Evolutionary conservation across 179 eudicot species (phyloP).

Genomic region (Spinacia oleracea): DNA sequence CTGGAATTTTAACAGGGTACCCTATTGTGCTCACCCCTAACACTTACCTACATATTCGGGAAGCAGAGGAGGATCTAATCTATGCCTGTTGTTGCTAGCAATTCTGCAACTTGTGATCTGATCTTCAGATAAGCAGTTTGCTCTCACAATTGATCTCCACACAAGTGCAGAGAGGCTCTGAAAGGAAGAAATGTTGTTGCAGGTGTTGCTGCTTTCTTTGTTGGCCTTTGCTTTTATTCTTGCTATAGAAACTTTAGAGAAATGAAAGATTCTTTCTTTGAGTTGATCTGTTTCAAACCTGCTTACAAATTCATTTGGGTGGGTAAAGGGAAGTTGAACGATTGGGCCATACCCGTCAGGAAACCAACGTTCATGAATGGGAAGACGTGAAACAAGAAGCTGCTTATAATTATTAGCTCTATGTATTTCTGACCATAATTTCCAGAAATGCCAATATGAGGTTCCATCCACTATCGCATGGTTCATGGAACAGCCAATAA

Average conservation of each 20-base stretch:
- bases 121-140: conserved; percentile 19
- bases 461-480: conserved; percentile 49
- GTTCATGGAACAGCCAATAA: conserved; percentile 36
- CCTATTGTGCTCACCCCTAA: too few relatives aligned
- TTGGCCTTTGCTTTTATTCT: conserved; percentile 23
- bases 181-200: conserved; percentile 29
- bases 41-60: conserved; percentile 24
- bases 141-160: conserved; percentile 33
- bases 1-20: too few relatives aligned
- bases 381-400: background rate
- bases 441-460: conserved; percentile 49
- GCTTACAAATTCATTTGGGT: conserved; percentile 25
- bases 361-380: conserved; percentile 22
- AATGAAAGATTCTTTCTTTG: conserved; percentile 28
- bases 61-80: conserved; percentile 28
- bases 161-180: conserved; percentile 30
- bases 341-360: conserved; percentile 21
- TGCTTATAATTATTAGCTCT: background rate
- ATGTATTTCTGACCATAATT: conserved; percentile 42
- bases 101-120: conserved; percentile 34
- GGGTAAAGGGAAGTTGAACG: conserved; percentile 20
- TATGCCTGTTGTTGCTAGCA: conserved; percentile 22
- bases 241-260: conserved; percentile 20
- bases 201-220: background rate
- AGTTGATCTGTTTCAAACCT: conserved; percentile 15